These are phyloP conservation scores for Kwoniella bestiolae DNA, from an alignment of 768 basidiomycete species.

Conservation along the genomic window DNA sequence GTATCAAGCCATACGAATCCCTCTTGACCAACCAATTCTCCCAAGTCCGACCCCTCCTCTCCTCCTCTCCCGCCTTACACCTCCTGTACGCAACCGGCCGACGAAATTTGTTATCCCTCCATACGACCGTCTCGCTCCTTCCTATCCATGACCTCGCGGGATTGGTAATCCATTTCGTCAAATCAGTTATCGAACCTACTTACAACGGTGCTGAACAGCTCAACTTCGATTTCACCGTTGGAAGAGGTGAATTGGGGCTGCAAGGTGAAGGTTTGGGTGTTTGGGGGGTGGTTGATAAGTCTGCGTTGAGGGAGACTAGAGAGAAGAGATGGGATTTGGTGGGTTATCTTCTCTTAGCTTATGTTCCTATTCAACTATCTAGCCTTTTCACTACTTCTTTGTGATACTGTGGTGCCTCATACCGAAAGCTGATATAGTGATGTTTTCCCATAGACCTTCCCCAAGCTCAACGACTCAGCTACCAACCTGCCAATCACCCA, in stretches of 20 bases:
- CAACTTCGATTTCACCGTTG: constrained; percentile 78
- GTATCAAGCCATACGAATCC: constrained; percentile 67
- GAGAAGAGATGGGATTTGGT: constrained; percentile 85
- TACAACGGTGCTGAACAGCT: constrained; percentile 72
- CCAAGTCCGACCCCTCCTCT: constrained; percentile 26
- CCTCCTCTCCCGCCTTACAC: constrained; percentile 58
- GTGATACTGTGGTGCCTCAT: no score
- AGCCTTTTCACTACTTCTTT: background rate
- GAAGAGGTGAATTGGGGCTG: constrained; percentile 58
- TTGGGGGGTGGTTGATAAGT: constrained; percentile 81
- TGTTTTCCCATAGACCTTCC: constrained; percentile 72
- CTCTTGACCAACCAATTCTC: constrained; percentile 77
- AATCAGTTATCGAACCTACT: constrained; percentile 75
- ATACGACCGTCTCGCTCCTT: constrained; percentile 74
- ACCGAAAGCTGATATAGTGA: background rate
- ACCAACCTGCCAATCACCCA: constrained; percentile 65
- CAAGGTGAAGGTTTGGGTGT: constrained; percentile 69
- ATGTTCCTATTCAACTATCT: background rate
- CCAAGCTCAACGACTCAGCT: constrained; percentile 66
- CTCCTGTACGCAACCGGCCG: constrained; percentile 87
- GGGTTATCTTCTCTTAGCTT: constrained; percentile 47
- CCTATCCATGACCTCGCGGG: constrained; percentile 85
- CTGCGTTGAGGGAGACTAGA: constrained; percentile 71
- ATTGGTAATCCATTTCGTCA: constrained; percentile 65
- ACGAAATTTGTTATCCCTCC: constrained; percentile 73